Evolutionary conservation across 1,284 basidiomycete species (phyloP).

Genomic region (Papiliotrema flavescens): DNA sequence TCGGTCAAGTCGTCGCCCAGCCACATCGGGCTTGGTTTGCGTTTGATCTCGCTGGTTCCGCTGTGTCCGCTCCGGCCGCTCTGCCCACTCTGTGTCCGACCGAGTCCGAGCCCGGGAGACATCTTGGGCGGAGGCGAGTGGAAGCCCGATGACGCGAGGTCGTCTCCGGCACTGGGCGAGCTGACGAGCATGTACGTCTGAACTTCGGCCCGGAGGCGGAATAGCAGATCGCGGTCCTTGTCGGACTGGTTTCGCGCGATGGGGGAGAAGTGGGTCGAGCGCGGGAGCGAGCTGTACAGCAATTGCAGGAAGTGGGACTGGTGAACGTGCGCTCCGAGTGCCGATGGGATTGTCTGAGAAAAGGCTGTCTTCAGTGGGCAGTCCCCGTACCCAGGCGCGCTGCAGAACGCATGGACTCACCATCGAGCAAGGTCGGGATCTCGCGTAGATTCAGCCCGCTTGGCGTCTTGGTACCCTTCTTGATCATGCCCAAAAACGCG

Average conservation of each 20-base stretch:
- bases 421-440: slow-evolving; percentile 38
- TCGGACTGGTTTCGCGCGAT: slow-evolving; percentile 32
- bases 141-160: slow-evolving; percentile 11
- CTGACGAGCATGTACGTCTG: slow-evolving; percentile 30
- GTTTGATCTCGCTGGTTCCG: slow-evolving; percentile 10
- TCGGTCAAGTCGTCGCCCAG: slow-evolving; percentile 26
- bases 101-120: slow-evolving; percentile 1
- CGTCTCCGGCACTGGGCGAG: slow-evolving; percentile 11
- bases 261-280: slow-evolving; percentile 34
- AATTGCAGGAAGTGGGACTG: slow-evolving; percentile 42
- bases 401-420: slow-evolving; percentile 16
- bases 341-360: slow-evolving; percentile 24
- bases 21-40: slow-evolving; percentile 33
- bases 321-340: slow-evolving; percentile 17
- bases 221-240: slow-evolving; percentile 43
- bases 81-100: not conserved
- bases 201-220: slow-evolving; percentile 44
- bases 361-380: slow-evolving; percentile 3
- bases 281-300: slow-evolving; percentile 36
- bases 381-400: not conserved
- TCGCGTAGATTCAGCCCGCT: slow-evolving; percentile 43
- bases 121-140: slow-evolving; percentile 1
- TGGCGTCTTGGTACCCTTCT: slow-evolving; percentile 45
- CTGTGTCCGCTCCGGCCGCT: not conserved
- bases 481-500: slow-evolving; percentile 35